Percentiles rank a stretch among this genome's conserved stretches.
Evolutionary conservation across 75 land plant genomes (phyloP).

Genomic region (Pinus albicaulis): DNA sequence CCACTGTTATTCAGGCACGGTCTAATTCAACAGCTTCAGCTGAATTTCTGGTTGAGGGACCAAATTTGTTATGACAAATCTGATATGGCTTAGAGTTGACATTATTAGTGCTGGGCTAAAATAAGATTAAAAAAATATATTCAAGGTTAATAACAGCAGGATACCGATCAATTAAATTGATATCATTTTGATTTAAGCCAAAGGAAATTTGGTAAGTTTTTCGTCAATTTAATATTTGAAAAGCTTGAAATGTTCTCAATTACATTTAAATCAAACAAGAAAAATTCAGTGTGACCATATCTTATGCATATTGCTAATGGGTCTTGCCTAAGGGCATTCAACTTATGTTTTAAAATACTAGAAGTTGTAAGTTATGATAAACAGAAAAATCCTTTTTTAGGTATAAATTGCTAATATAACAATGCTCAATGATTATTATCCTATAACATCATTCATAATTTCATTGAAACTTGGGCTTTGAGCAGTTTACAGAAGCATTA

Average conservation of each 20-base stretch:
- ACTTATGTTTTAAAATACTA: background rate
- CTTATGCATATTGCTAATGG: background rate
- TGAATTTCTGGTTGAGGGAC: no score
- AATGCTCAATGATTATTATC: background rate
- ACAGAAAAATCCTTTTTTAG: background rate
- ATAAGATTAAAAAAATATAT: no score
- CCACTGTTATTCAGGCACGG: no score
- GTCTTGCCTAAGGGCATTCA: background rate
- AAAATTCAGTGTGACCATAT: background rate
- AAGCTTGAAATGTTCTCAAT: background rate
- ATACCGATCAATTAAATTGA: no score
- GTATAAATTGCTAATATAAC: background rate
- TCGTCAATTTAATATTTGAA: background rate
- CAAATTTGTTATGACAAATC: no score
- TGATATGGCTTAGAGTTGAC: no score
- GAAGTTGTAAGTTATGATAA: background rate
- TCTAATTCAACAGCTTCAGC: no score
- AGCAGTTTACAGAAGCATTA: background rate
- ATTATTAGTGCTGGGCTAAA: no score
- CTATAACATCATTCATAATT: background rate
- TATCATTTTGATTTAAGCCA: no score
- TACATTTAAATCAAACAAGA: background rate
- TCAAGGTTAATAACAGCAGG: no score
- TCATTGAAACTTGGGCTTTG: constrained; percentile 1
- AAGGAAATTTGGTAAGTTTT: background rate